Percentiles rank a stretch among this genome's conserved stretches.
Conservation (phyloP, 306 rosid genomes). For the Clitoria ternatea region DNA sequence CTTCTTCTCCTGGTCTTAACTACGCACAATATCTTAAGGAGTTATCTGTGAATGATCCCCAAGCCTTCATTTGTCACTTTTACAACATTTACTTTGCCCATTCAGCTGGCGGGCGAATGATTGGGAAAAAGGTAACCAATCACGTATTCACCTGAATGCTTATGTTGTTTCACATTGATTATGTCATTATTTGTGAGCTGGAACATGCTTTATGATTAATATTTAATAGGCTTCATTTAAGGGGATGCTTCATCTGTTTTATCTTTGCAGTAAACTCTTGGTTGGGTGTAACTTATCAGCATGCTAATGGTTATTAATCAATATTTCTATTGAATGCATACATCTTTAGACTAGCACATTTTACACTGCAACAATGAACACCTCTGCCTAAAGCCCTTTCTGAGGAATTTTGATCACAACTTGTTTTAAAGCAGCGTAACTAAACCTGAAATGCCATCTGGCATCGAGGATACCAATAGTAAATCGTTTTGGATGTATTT, state of each 20-base stretch:
- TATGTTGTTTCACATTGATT: not conserved
- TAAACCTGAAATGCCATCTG: not conserved
- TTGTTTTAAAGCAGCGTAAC: not conserved
- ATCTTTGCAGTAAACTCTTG: not conserved
- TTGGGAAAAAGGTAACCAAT: constrained; percentile 50
- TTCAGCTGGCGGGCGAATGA: constrained; percentile 96
- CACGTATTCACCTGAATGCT: not conserved
- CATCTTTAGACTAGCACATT: not conserved
- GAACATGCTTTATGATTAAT: constrained; percentile 3
- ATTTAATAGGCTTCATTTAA: not conserved
- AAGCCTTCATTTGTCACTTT: constrained; percentile 92
- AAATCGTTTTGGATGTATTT: not conserved
- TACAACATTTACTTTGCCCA: constrained; percentile 96
- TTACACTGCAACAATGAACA: not conserved
- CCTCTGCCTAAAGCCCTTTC: not conserved
- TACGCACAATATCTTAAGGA: constrained; percentile 76
- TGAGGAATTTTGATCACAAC: constrained; percentile 14
- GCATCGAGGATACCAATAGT: not conserved
- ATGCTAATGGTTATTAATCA: not conserved
- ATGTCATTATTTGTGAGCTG: not conserved
- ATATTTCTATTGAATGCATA: not conserved
- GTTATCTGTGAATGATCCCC: constrained; percentile 72
- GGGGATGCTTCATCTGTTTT: not conserved
- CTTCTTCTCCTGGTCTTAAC: constrained; percentile 73
- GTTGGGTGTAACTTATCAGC: not conserved